These are phyloP conservation scores for Saccharata proteae DNA, from an alignment of 2,329 filamentous ascomycete genomes.

Conservation along the genomic window DNA sequence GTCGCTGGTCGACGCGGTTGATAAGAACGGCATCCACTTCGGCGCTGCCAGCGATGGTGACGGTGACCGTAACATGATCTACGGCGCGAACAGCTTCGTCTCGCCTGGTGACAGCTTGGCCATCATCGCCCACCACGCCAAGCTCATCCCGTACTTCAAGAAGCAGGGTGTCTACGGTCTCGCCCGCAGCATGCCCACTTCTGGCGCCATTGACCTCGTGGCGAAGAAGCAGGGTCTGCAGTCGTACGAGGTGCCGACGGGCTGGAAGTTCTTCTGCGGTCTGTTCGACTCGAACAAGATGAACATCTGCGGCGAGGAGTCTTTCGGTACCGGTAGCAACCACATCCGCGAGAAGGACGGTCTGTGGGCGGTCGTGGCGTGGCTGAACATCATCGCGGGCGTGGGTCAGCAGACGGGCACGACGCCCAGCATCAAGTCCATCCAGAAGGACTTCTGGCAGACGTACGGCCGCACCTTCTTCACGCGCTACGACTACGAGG, in stretches of 20 bases:
- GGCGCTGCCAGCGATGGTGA: slow-evolving; percentile 94
- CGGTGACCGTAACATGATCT: slow-evolving; percentile 99
- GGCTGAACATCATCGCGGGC: slow-evolving; percentile 97
- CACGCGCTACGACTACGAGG: slow-evolving; percentile 97
- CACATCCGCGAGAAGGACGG: slow-evolving; percentile 99
- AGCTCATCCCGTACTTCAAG: slow-evolving; percentile 96
- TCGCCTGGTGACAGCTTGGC: slow-evolving; percentile 94
- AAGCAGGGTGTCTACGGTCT: slow-evolving; percentile 93
- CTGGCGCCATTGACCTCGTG: slow-evolving; percentile 86
- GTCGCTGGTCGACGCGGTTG: slow-evolving; percentile 84
- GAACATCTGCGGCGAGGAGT: slow-evolving; percentile 97
- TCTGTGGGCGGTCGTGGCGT: slow-evolving; percentile 92
- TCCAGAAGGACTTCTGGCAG: slow-evolving; percentile 95
- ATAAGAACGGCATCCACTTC: slow-evolving; percentile 85
- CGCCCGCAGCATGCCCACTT: slow-evolving; percentile 95
- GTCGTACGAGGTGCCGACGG: slow-evolving; percentile 94
- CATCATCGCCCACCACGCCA: slow-evolving; percentile 94
- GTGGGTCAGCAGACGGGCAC: slow-evolving; percentile 71
- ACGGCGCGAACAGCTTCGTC: slow-evolving; percentile 91
- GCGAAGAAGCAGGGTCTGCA: slow-evolving; percentile 86
- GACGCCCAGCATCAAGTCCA: slow-evolving; percentile 85
- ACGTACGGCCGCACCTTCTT: slow-evolving; percentile 97
- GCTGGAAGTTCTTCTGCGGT: slow-evolving; percentile 99
- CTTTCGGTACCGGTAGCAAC: slow-evolving; percentile 94
- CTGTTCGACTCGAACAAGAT: slow-evolving; percentile 91